Percentiles rank a stretch among this genome's conserved stretches.
These are phyloP conservation scores for Podospora sp. DNA, from an alignment of 495 filamentous ascomycete genomes.

Conservation along the genomic window DNA sequence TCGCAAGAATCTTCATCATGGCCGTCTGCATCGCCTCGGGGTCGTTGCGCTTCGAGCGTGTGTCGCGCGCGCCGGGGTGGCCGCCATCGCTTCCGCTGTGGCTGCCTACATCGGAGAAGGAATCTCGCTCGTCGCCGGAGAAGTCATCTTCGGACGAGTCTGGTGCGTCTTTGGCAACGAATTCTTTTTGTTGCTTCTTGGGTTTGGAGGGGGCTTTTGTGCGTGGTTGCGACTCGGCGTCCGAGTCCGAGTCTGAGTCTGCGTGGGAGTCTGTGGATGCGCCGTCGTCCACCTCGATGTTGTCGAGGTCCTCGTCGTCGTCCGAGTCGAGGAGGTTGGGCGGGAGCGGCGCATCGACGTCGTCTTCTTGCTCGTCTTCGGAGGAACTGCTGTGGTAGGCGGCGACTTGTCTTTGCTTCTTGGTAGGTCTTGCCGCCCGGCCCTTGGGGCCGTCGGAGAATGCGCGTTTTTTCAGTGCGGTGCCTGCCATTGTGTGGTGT, in stretches of 20 bases:
- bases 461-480: slow-evolving; percentile 35
- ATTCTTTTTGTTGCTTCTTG: slow-evolving; percentile 24
- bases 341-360: slow-evolving; percentile 59
- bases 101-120: slow-evolving; percentile 40
- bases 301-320: slow-evolving; percentile 58
- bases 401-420: slow-evolving; percentile 71
- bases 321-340: slow-evolving; percentile 71
- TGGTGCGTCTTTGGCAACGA: slow-evolving; percentile 39
- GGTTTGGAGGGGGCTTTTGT: slow-evolving; percentile 24
- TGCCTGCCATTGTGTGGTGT: slow-evolving; percentile 35
- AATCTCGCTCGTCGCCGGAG: slow-evolving; percentile 37
- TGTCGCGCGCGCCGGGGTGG: slow-evolving; percentile 28
- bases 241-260: slow-evolving; percentile 46
- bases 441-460: slow-evolving; percentile 57
- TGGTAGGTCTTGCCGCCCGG: slow-evolving; percentile 56
- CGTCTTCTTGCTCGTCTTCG: slow-evolving; percentile 36
- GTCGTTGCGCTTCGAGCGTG: slow-evolving; percentile 80
- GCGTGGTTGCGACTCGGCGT: slow-evolving; percentile 28
- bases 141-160: slow-evolving; percentile 32
- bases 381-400: slow-evolving; percentile 79
- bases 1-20: slow-evolving; percentile 84
- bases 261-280: slow-evolving; percentile 41
- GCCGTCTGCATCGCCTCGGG: slow-evolving; percentile 86
- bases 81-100: slow-evolving; percentile 42
- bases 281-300: slow-evolving; percentile 48